phyloP scores from a whole-genome alignment of 352 stramenopile genomes.

The Phytophthora aleatoria region DNA sequence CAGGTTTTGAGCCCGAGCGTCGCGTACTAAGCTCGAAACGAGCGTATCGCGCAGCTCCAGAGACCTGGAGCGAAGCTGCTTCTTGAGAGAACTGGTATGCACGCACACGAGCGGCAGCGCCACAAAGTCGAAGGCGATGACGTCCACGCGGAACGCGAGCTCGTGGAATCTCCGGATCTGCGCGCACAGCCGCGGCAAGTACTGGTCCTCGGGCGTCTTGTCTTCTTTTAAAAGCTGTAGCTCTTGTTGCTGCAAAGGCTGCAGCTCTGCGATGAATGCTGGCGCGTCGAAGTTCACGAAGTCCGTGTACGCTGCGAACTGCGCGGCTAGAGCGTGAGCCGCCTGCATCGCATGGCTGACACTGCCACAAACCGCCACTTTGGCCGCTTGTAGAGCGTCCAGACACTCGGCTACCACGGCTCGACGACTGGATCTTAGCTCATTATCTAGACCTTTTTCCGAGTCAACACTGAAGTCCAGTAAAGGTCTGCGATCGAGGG shows the following conservation, averaged over 20 bases:
- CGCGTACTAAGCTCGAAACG: conserved; percentile 80
- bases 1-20: conserved; percentile 83
- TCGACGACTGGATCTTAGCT: conserved; percentile 12
- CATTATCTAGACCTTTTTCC: neutral
- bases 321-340: conserved; percentile 64
- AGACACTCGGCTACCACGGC: conserved; percentile 57
- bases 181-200: conserved; percentile 54
- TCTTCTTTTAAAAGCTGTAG: conserved; percentile 32
- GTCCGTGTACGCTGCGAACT: conserved; percentile 83
- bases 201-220: conserved; percentile 31
- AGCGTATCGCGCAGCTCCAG: conserved; percentile 77
- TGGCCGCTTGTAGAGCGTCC: conserved; percentile 50
- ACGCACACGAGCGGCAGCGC: conserved; percentile 85
- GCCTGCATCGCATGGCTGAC: conserved; percentile 68
- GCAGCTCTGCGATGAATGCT: conserved; percentile 73
- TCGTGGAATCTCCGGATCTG: conserved; percentile 84
- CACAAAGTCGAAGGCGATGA: conserved; percentile 74
- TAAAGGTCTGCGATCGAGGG: conserved; percentile 62
- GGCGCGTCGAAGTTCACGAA: conserved; percentile 83
- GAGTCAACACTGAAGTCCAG: conserved; percentile 55
- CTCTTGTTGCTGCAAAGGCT: conserved; percentile 40
- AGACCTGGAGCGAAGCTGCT: conserved; percentile 68
- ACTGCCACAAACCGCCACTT: conserved; percentile 55
- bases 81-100: conserved; percentile 66
- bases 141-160: conserved; percentile 61